These are phyloP conservation scores for Leccinum rimulosum DNA, from an alignment of 768 basidiomycete species.

Conservation along the genomic window DNA sequence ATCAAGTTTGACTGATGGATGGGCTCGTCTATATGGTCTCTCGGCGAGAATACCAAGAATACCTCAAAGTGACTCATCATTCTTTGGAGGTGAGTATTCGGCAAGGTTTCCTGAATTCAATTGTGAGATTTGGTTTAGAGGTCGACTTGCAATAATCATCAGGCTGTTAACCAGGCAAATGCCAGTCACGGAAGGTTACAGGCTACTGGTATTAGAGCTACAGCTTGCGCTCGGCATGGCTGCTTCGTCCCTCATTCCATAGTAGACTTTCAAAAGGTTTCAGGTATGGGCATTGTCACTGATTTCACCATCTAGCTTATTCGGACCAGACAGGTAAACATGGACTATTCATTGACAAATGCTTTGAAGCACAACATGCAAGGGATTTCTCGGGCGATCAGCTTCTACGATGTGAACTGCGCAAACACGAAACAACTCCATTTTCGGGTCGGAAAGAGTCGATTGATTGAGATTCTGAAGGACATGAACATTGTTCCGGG, in stretches of 20 bases:
- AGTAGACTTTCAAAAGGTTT: background rate
- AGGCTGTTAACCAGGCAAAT: slow-evolving; percentile 1
- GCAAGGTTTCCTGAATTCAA: background rate
- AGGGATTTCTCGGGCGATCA: accelerated
- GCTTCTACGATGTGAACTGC: slow-evolving; percentile 11
- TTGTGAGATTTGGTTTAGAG: background rate
- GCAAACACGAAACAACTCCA: slow-evolving; percentile 4
- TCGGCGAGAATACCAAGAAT: background rate
- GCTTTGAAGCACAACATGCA: background rate
- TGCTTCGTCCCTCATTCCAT: slow-evolving; percentile 27
- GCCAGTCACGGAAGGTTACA: background rate
- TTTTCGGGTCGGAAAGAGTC: background rate
- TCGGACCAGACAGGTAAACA: slow-evolving; percentile 7
- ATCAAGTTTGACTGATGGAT: background rate
- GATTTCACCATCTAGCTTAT: background rate
- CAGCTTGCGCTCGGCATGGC: background rate
- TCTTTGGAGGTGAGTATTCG: background rate
- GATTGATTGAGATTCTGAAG: background rate
- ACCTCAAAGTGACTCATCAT: background rate
- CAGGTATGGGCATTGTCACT: background rate
- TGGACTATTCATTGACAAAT: slow-evolving; percentile 1
- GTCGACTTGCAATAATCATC: background rate
- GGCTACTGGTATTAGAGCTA: background rate
- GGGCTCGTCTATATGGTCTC: background rate
- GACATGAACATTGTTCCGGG: slow-evolving; percentile 6